Evolutionary conservation across 2,329 filamentous ascomycete genomes (phyloP).

Genomic region (Lizonia empirigonia): DNA sequence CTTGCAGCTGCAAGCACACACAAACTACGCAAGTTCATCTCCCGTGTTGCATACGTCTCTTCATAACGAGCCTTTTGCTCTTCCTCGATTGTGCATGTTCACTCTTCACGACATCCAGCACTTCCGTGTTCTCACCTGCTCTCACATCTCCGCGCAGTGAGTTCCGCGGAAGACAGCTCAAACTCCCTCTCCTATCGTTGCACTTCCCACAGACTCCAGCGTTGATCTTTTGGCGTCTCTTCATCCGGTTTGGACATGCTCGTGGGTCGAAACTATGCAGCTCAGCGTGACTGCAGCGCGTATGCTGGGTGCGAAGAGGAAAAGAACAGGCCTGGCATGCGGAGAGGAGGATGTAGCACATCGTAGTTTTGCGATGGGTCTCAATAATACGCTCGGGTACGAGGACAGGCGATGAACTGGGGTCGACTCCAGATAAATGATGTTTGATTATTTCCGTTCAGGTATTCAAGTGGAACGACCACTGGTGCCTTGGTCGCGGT

Average conservation of each 20-base stretch:
- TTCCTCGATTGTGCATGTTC: neutral
- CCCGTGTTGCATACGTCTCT: neutral
- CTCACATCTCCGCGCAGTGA: too few relatives aligned
- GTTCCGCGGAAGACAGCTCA: constrained; percentile 18
- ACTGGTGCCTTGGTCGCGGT: too few relatives aligned
- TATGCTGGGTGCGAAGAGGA: constrained; percentile 22
- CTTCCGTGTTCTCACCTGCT: neutral
- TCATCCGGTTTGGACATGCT: constrained; percentile 36
- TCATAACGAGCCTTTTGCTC: neutral
- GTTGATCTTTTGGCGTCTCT: constrained; percentile 8
- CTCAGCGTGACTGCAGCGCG: constrained; percentile 30
- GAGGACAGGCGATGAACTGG: neutral
- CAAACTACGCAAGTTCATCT: neutral
- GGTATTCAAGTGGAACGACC: too few relatives aligned
- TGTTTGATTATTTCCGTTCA: too few relatives aligned
- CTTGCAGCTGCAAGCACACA: neutral
- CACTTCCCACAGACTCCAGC: constrained; percentile 19
- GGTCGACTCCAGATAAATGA: too few relatives aligned
- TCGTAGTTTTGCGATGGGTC: neutral
- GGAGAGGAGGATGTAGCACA: constrained; percentile 37
- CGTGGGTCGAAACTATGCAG: constrained; percentile 24
- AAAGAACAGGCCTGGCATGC: constrained; percentile 26
- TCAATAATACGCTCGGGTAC: neutral
- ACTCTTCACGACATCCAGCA: neutral
- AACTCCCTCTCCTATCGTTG: constrained; percentile 18